A percentile compares a stretch with the other conserved stretches of the same genome.
These are phyloP conservation scores for Rhodotorula glutinis DNA, from an alignment of 1,284 basidiomycete genomes.

Conservation along the genomic window DNA sequence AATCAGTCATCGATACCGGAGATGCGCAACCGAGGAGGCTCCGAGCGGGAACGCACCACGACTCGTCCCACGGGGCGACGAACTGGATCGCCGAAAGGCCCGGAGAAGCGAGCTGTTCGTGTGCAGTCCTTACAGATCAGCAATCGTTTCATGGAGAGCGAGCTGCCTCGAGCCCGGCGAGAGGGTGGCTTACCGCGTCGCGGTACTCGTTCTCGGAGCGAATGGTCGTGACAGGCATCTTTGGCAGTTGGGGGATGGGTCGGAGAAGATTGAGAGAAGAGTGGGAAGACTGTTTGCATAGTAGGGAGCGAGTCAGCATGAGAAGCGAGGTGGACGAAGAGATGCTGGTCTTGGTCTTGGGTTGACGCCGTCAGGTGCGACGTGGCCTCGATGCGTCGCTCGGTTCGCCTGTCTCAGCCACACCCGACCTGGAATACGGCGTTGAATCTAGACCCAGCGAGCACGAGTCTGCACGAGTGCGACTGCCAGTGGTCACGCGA, in stretches of 20 bases:
- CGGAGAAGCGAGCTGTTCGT: not conserved
- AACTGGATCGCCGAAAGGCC: conserved; percentile 14
- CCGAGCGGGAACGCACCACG: conserved; percentile 9
- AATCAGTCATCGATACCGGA: too few relatives aligned
- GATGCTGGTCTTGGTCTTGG: too few relatives aligned
- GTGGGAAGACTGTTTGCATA: not conserved
- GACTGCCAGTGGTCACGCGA: too few relatives aligned
- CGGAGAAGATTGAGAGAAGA: too few relatives aligned
- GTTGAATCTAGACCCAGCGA: too few relatives aligned
- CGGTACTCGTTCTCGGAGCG: conserved; percentile 22
- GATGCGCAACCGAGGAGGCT: not conserved
- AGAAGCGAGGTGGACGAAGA: not conserved
- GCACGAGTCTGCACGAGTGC: too few relatives aligned
- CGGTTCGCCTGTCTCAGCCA: too few relatives aligned
- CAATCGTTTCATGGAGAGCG: not conserved
- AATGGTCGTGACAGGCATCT: conserved; percentile 31
- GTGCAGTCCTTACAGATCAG: not conserved
- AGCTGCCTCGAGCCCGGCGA: not conserved
- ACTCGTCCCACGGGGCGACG: conserved; percentile 35
- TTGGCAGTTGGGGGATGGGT: not conserved
- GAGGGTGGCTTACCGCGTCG: conserved; percentile 14
- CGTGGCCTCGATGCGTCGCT: too few relatives aligned
- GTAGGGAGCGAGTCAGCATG: too few relatives aligned
- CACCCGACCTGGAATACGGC: too few relatives aligned
- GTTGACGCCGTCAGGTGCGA: too few relatives aligned